Base-by-base conservation (phyloP, 805 yeast species). In the Barnettozyma populi region DNA sequence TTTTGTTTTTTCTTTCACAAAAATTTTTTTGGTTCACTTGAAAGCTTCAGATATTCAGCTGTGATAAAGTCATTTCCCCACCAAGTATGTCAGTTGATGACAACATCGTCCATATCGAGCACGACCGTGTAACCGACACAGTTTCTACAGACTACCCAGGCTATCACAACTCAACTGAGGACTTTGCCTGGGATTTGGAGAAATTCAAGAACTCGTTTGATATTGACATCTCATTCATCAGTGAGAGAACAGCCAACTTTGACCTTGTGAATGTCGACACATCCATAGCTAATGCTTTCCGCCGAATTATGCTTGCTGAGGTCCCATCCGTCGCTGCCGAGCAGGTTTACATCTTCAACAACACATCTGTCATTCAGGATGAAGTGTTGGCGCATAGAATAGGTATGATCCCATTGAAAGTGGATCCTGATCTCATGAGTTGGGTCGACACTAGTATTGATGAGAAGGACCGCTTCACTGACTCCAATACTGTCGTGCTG, bases 251-350 rank as follows among this genome's bases (percentile, higher is more conserved):
- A 43, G 89, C 92, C 48, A 89, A 88, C 66, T 94, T 94, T 60
- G 99, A 94, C 66, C 72, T 94, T 54, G 70, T 86, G 49, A 84
- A 88, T 59, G 70, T 90, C 44, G 99, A 94, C 66, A 86, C 98
- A 1, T 87, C 98, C 11, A 73, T 94, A 49, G 90, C 98, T 40
- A 94, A 94, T 71, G 97, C 99, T 0, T 90, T 92, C 69, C 84
- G 99, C 64, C 84, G 99, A 62, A 86, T 94, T 59, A 90, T 94
- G 98, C 82, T 94, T 47, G 79, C 97, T 1, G 99, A 94, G 65
- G 96, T 94, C 36, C 99, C 99, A 19, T 79, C 94, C 2, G 95
- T 92, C 41, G 98, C 99, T 14, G 86, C 96, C 20, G 99, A 94
- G 67, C 80, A 87, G 52, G 89, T 94, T 16, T 90, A 84, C 64